Percentiles rank a stretch among this genome's conserved stretches.
Conservation (phyloP, 1,284 basidiomycete genomes). For the Entoloma clypeatum region DNA sequence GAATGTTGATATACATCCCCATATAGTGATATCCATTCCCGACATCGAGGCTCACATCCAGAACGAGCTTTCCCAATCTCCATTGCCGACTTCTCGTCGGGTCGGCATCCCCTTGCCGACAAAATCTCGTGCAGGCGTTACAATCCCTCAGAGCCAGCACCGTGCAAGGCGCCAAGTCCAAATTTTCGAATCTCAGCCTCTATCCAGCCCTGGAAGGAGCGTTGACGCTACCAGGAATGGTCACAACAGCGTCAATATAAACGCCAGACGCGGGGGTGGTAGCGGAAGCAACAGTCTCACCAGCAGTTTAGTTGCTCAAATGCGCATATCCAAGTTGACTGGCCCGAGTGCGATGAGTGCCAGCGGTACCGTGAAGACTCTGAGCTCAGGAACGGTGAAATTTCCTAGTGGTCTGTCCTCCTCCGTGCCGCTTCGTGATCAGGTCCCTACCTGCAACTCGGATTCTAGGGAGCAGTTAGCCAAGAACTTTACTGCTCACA, state of each 20-base stretch:
- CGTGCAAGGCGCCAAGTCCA: constrained; percentile 61
- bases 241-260: constrained; percentile 33
- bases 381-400: constrained; percentile 39
- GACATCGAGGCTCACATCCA: constrained; percentile 70
- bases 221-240: constrained; percentile 33
- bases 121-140: constrained; percentile 52
- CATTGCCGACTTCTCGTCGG: constrained; percentile 63
- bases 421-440: constrained; percentile 27
- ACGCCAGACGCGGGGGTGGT: constrained; percentile 26
- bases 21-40: constrained; percentile 71
- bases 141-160: constrained; percentile 50
- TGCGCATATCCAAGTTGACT: constrained; percentile 34
- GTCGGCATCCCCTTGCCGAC: constrained; percentile 63
- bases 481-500: constrained; percentile 19
- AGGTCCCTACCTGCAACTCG: constrained; percentile 9
- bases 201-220: constrained; percentile 55
- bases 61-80: constrained; percentile 59
- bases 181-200: constrained; percentile 74
- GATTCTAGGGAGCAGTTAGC: constrained; percentile 17
- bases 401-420: constrained; percentile 35
- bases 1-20: constrained; percentile 26
- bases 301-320: constrained; percentile 39
- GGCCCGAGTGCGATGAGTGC: constrained; percentile 21
- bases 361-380: constrained; percentile 28
- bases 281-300: constrained; percentile 37